Evolutionary conservation across 2,329 filamentous ascomycete genomes (phyloP).

Genomic region (Akanthomyces dipterigenus): DNA sequence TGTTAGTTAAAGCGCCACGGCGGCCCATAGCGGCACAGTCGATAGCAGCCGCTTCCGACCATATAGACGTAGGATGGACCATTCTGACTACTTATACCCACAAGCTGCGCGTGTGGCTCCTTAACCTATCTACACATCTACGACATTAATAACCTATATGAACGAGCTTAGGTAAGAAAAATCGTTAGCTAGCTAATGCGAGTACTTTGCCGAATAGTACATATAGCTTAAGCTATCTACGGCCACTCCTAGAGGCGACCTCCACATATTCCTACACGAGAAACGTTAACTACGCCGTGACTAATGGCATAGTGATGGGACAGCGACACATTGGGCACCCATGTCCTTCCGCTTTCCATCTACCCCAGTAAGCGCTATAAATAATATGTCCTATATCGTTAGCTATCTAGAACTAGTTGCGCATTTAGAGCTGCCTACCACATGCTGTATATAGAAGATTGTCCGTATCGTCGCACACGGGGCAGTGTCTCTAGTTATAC

Average conservation of each 20-base stretch:
- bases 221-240: background rate
- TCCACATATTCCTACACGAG: background rate
- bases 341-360: background rate
- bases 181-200: background rate
- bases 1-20: background rate
- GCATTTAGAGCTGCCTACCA: background rate
- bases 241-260: background rate
- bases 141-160: too few species aligned
- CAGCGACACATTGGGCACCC: background rate
- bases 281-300: background rate
- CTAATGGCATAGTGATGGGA: background rate
- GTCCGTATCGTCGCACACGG: background rate
- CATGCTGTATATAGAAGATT: background rate
- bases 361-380: background rate
- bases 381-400: background rate
- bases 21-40: background rate
- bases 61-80: background rate
- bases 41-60: background rate
- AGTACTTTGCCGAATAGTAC: background rate
- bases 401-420: background rate
- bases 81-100: background rate
- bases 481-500: background rate
- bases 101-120: background rate
- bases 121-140: too few species aligned
- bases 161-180: background rate